A percentile compares a stretch with the other conserved stretches of the same genome.
These are phyloP conservation scores for Barnettozyma sucrosica DNA, from an alignment of 805 yeast species.

Conservation along the genomic window DNA sequence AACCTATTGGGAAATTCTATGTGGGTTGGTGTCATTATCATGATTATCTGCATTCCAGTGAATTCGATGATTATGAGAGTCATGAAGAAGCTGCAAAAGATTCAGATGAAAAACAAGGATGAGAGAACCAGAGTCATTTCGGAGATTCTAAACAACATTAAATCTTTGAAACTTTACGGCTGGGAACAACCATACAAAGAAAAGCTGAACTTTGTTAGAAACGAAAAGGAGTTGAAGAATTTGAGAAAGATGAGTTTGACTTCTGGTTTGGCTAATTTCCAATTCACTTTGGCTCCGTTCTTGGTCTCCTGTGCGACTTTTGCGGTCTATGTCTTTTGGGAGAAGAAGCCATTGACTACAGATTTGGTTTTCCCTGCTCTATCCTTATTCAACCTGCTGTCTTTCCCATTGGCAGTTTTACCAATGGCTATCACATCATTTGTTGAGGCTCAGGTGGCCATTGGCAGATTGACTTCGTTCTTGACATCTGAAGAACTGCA, in stretches of 20 bases:
- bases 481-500: conserved; percentile 77
- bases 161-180: conserved; percentile 86
- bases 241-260: conserved; percentile 68
- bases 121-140: conserved; percentile 84
- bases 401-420: conserved; percentile 87
- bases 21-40: conserved; percentile 91
- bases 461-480: conserved; percentile 67
- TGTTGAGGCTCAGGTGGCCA: conserved; percentile 85
- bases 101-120: conserved; percentile 88
- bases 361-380: conserved; percentile 91
- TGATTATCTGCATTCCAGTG: conserved; percentile 73
- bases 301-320: conserved; percentile 87
- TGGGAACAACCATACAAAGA: conserved; percentile 88
- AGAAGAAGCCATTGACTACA: conserved; percentile 65
- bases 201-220: conserved; percentile 75
- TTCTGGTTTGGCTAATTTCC: conserved; percentile 63
- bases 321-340: conserved; percentile 63
- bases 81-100: conserved; percentile 69
- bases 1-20: conserved; percentile 77
- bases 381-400: conserved; percentile 77
- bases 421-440: conserved; percentile 85
- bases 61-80: conserved; percentile 63
- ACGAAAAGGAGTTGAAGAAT: conserved; percentile 76
- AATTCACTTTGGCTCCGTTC: conserved; percentile 84
- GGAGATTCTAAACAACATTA: conserved; percentile 86